Percentiles rank a stretch among this genome's conserved stretches.
Conservation (phyloP, 163 green algal genomes). For the Scenedesmus sp. region DNA sequence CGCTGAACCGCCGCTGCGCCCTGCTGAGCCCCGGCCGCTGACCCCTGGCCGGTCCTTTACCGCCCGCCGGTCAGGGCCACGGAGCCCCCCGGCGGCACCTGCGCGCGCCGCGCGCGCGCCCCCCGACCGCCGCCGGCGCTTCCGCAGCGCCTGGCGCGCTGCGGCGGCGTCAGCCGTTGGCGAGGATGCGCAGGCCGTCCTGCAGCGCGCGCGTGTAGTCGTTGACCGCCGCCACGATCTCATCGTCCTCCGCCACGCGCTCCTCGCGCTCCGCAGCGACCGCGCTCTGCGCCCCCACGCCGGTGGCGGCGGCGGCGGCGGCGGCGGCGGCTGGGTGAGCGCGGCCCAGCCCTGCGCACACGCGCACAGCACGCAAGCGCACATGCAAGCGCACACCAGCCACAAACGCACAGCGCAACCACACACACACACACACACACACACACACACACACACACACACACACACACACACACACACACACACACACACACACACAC, state of each 20-base stretch:
- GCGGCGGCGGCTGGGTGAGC: background rate
- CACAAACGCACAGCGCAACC: background rate
- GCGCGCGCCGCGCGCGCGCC: too few species aligned
- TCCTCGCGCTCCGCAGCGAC: constrained; percentile 73
- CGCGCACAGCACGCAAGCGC: too few species aligned
- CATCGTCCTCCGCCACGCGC: constrained; percentile 78
- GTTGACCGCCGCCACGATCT: constrained; percentile 72
- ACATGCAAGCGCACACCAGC: background rate
- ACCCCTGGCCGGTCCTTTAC: too few species aligned
- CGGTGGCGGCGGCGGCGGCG: background rate
- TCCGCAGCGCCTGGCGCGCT: too few species aligned
- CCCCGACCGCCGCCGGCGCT: too few species aligned
- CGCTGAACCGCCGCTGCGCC: too few species aligned
- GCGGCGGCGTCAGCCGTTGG: too few species aligned
- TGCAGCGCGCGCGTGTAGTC: constrained; percentile 82
- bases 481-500: background rate
- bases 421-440: background rate
- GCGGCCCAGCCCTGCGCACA: too few species aligned
- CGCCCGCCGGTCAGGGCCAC: too few species aligned
- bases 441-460: background rate
- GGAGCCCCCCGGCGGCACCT: too few species aligned
- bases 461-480: background rate
- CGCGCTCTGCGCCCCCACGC: constrained; percentile 24
- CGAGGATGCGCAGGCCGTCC: constrained; percentile 64
- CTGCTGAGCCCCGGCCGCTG: too few species aligned